A percentile compares a stretch with the other conserved stretches of the same genome.
phyloP scores from a whole-genome alignment of 805 yeast genomes.

The Clavispora santaluciae region DNA sequence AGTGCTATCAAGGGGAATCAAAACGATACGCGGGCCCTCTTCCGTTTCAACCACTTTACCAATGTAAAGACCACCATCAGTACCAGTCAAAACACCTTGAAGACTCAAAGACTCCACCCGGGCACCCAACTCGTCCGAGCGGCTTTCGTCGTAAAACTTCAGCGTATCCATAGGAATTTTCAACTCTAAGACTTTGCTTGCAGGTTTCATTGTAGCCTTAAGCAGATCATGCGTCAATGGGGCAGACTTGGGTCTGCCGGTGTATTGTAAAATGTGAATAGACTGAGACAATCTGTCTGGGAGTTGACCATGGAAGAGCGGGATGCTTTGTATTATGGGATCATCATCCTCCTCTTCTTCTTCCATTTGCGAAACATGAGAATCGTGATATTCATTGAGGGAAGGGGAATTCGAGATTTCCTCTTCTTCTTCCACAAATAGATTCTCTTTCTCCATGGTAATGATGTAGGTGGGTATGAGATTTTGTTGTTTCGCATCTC shows the following conservation, averaged over 20 bases:
- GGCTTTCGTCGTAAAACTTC: slow-evolving; percentile 61
- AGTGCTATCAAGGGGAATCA: slow-evolving; percentile 61
- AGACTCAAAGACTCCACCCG: slow-evolving; percentile 56
- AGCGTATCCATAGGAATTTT: slow-evolving; percentile 69
- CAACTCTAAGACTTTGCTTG: slow-evolving; percentile 63
- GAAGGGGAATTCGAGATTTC: slow-evolving; percentile 8
- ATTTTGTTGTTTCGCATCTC: not conserved
- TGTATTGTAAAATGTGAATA: slow-evolving; percentile 35
- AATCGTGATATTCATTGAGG: slow-evolving; percentile 2
- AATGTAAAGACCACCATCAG: slow-evolving; percentile 44
- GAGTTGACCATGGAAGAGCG: slow-evolving; percentile 25
- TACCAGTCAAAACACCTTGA: slow-evolving; percentile 61
- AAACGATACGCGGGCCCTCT: slow-evolving; percentile 41
- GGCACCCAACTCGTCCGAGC: slow-evolving; percentile 60
- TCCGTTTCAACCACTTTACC: slow-evolving; percentile 23
- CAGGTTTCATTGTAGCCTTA: slow-evolving; percentile 53
- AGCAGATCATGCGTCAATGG: slow-evolving; percentile 32
- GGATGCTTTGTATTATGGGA: slow-evolving; percentile 37
- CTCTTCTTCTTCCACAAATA: slow-evolving; percentile 16
- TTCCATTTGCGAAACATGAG: not conserved
- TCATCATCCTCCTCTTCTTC: slow-evolving; percentile 21
- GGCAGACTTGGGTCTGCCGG: slow-evolving; percentile 44
- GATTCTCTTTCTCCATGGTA: slow-evolving; percentile 9
- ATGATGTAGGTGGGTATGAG: not conserved
- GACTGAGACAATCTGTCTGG: slow-evolving; percentile 22